A percentile compares a stretch with the other conserved stretches of the same genome.
Conservation (phyloP, 805 yeast species). For the Metschnikowia shivogae region DNA sequence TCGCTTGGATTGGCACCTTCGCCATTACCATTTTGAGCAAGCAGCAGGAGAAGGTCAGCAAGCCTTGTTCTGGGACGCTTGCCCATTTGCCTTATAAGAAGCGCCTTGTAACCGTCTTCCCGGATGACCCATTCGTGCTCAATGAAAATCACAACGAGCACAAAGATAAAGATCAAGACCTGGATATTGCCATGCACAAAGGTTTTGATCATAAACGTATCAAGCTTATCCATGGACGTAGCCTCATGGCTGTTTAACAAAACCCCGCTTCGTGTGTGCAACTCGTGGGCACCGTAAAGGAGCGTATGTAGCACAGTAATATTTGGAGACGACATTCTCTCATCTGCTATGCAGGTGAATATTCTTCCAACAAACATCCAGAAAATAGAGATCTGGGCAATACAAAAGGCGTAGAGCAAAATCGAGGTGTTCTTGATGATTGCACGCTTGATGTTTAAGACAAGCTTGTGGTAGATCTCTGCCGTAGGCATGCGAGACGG, state of each 20-base stretch:
- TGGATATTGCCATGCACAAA: slow-evolving; percentile 37
- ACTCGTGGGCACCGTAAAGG: slow-evolving; percentile 34
- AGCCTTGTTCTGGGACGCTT: slow-evolving; percentile 43
- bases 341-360: slow-evolving; percentile 54
- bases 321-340: slow-evolving; percentile 40
- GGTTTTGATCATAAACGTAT: slow-evolving; percentile 27
- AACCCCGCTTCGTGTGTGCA: slow-evolving; percentile 10
- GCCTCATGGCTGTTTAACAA: slow-evolving; percentile 9
- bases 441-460: slow-evolving; percentile 15
- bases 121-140: slow-evolving; percentile 69
- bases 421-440: slow-evolving; percentile 21
- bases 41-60: slow-evolving; percentile 29
- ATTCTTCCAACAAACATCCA: slow-evolving; percentile 54
- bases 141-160: slow-evolving; percentile 46
- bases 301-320: slow-evolving; percentile 29
- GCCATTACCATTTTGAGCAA: slow-evolving; percentile 6
- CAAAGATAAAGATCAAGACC: slow-evolving; percentile 36
- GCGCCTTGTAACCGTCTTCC: slow-evolving; percentile 63
- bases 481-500: slow-evolving; percentile 58
- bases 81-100: slow-evolving; percentile 59
- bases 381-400: slow-evolving; percentile 54
- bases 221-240: slow-evolving; percentile 17
- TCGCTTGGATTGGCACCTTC: not conserved
- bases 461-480: slow-evolving; percentile 42
- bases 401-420: slow-evolving; percentile 37